Conservation (phyloP, 139 green algal species). For the Closterium sp. region DNA sequence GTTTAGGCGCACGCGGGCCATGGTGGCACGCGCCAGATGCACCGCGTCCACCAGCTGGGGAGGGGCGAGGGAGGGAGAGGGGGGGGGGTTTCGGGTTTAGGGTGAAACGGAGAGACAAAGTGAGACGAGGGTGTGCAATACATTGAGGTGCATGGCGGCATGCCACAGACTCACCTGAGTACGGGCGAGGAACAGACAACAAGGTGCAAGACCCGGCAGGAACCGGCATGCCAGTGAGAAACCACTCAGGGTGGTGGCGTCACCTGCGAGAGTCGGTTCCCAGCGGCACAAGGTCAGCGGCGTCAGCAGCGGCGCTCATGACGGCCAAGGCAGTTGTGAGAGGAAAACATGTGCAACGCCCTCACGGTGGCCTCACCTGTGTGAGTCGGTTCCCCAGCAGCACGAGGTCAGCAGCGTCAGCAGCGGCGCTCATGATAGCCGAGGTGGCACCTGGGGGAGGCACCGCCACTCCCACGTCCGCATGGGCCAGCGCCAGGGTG, state of each 20-base stretch:
- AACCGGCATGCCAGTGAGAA: too few species aligned
- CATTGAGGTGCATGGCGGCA: too few species aligned
- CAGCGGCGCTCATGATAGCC: slow-evolving; percentile 60
- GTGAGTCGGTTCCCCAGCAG: slow-evolving; percentile 82
- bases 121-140: too few species aligned
- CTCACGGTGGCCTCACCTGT: slow-evolving; percentile 52
- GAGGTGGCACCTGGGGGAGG: slow-evolving; percentile 51
- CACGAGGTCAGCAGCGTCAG: slow-evolving; percentile 77
- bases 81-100: neutral
- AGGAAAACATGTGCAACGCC: slow-evolving; percentile 50
- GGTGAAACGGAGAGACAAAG: too few species aligned
- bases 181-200: too few species aligned
- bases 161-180: too few species aligned
- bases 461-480: slow-evolving; percentile 77
- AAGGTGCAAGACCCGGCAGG: too few species aligned
- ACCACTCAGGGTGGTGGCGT: too few species aligned
- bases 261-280: slow-evolving; percentile 73
- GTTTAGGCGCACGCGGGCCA: slow-evolving; percentile 88
- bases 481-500: slow-evolving; percentile 77
- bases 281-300: slow-evolving; percentile 82
- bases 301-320: slow-evolving; percentile 70
- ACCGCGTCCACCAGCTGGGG: slow-evolving; percentile 52
- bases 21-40: slow-evolving; percentile 66
- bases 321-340: slow-evolving; percentile 43
- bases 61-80: too few species aligned